Conservation (phyloP, 148 eudicot species). For the Suaeda aralocaspica region DNA sequence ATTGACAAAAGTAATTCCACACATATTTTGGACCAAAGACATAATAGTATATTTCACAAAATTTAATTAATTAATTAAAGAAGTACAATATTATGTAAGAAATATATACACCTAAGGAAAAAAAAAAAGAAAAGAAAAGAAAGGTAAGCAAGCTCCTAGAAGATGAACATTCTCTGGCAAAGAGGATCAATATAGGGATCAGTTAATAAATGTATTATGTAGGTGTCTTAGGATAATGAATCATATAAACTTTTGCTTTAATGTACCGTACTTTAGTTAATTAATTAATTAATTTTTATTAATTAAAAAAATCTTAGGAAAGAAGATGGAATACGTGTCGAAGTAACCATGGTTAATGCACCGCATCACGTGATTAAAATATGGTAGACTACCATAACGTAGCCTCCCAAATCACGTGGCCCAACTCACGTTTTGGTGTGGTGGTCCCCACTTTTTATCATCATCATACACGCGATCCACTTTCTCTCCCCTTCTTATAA, state of each 20-base stretch:
- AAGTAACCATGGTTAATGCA: constrained; percentile 37
- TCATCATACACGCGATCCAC: constrained; percentile 20
- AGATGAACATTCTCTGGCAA: constrained; percentile 61
- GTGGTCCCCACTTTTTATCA: constrained; percentile 33
- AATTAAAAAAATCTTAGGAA: neutral
- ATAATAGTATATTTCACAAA: no score
- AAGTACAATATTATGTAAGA: neutral
- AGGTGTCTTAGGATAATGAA: constrained; percentile 18
- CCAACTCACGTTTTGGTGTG: constrained; percentile 64
- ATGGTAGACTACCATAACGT: constrained; percentile 43
- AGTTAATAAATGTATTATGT: constrained; percentile 48
- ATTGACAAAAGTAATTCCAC: no score
- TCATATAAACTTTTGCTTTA: neutral
- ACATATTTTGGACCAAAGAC: no score
- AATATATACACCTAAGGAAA: neutral
- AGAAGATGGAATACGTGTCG: constrained; percentile 44
- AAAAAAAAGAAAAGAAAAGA: neutral
- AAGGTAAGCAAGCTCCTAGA: constrained; percentile 5
- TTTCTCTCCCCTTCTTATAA: neutral
- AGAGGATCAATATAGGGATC: constrained; percentile 80
- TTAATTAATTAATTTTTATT: no score
- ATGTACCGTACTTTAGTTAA: constrained; percentile 3
- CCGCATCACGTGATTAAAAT: constrained; percentile 72
- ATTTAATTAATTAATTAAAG: no score
- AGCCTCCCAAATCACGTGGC: constrained; percentile 95